Percentiles rank a stretch among this genome's conserved stretches.
Conservation (phyloP, 441 rosid species). For the Croton setiger region DNA sequence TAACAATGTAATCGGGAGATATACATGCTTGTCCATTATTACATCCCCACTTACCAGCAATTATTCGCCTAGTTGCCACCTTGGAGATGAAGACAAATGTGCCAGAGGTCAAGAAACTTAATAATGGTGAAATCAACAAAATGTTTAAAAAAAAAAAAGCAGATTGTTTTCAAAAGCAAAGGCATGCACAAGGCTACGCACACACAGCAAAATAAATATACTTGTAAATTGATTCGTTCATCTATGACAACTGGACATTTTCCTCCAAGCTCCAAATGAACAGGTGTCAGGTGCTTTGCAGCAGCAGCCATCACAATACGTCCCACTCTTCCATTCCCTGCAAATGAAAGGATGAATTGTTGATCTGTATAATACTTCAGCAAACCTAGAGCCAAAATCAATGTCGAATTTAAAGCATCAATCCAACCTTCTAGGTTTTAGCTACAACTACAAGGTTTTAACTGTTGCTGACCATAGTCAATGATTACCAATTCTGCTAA, state of each 20-base stretch:
- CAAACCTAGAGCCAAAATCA: conserved; percentile 1
- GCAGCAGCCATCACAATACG: conserved; percentile 86
- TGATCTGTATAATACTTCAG: not conserved
- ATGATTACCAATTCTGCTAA: not conserved
- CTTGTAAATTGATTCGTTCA: conserved; percentile 51
- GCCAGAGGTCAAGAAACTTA: conserved; percentile 9
- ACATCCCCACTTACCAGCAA: conserved; percentile 67
- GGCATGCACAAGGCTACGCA: not conserved
- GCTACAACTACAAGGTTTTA: not conserved
- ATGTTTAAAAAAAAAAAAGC: not conserved
- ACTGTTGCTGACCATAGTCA: not conserved
- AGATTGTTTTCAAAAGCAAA: not conserved
- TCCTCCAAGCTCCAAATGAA: conserved; percentile 77
- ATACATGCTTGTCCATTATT: conserved; percentile 78
- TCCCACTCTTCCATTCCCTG: conserved; percentile 61
- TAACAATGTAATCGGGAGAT: conserved; percentile 61
- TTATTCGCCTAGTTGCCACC: conserved; percentile 63
- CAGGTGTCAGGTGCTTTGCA: conserved; percentile 81
- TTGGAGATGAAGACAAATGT: conserved; percentile 25
- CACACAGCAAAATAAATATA: conserved; percentile 16
- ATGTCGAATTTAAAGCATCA: conserved; percentile 11
- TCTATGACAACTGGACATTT: conserved; percentile 67
- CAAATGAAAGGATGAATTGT: conserved; percentile 18
- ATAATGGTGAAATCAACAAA: not conserved
- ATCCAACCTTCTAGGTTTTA: not conserved